Conservation (phyloP, 805 yeast species). For the Candida verbasci region DNA sequence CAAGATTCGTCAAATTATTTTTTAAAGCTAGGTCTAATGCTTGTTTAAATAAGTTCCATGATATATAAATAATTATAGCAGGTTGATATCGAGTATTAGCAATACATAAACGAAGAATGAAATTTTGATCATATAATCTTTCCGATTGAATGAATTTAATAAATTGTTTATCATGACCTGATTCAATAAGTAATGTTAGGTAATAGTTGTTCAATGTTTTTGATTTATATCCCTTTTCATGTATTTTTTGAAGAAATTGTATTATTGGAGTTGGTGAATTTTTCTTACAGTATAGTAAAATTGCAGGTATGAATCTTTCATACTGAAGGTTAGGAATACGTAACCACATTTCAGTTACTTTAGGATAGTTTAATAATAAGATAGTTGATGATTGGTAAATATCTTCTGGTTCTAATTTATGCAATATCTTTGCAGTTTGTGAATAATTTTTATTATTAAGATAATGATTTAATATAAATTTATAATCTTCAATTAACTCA, state of each 20-base stretch:
- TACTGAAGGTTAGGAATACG: conserved; percentile 40
- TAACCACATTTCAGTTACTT: conserved; percentile 72
- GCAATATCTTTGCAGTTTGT: conserved; percentile 57
- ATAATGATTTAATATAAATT: conserved; percentile 66
- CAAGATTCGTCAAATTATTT: conserved; percentile 54
- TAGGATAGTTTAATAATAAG: conserved; percentile 63
- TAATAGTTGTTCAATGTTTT: conserved; percentile 63
- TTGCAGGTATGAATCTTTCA: conserved; percentile 66
- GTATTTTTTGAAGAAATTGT: conserved; percentile 54
- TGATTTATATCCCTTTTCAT: conserved; percentile 36
- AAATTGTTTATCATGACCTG: conserved; percentile 24
- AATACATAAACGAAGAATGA: conserved; percentile 69
- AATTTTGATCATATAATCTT: conserved; percentile 58
- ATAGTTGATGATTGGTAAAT: conserved; percentile 69
- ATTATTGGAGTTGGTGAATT: conserved; percentile 58
- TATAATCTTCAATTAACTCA: conserved; percentile 59
- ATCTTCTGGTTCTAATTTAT: conserved; percentile 18
- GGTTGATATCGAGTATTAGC: conserved; percentile 54
- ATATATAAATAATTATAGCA: conserved; percentile 66
- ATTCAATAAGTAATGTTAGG: conserved; percentile 59
- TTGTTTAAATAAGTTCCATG: conserved; percentile 65
- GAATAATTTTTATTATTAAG: conserved; percentile 68
- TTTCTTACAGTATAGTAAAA: conserved; percentile 59
- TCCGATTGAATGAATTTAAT: conserved; percentile 24
- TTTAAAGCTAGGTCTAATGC: conserved; percentile 75